These are phyloP conservation scores for Syzygium grande DNA, from an alignment of 345 rosid species.

Conservation along the genomic window DNA sequence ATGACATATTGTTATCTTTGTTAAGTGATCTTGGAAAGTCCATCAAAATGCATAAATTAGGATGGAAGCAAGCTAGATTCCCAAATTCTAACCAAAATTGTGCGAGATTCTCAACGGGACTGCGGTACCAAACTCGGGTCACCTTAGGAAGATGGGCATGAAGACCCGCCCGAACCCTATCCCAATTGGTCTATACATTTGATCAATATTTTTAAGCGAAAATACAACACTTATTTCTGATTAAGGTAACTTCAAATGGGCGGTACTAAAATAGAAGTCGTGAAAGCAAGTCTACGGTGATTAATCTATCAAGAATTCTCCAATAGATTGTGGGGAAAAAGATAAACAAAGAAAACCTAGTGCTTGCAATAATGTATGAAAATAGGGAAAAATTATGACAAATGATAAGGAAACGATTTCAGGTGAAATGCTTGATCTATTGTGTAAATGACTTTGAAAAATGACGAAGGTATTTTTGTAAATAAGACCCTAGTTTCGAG, in stretches of 20 bases:
- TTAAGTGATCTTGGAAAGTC: neutral
- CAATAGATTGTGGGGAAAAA: neutral
- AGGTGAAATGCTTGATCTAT: neutral
- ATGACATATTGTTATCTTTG: neutral
- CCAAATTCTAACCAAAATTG: neutral
- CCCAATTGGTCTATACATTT: neutral
- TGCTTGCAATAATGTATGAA: neutral
- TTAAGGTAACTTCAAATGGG: neutral
- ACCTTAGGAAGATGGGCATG: neutral
- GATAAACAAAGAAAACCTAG: neutral
- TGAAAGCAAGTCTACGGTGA: neutral
- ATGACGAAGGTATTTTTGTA: neutral
- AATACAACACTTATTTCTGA: neutral
- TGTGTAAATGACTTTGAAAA: neutral
- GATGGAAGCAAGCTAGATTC: neutral
- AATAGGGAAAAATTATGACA: neutral
- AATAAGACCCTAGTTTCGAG: neutral
- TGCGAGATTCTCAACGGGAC: neutral
- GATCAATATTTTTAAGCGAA: neutral
- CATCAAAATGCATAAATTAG: neutral
- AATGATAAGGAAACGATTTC: neutral
- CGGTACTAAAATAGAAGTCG: neutral
- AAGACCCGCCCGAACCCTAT: neutral
- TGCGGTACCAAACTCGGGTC: neutral
- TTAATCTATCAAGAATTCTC: neutral